Evolutionary conservation across 2,329 filamentous ascomycete genomes (phyloP), one percentile per base, ranked within the genome.

Genomic region (Fusarium siculi): DNA sequence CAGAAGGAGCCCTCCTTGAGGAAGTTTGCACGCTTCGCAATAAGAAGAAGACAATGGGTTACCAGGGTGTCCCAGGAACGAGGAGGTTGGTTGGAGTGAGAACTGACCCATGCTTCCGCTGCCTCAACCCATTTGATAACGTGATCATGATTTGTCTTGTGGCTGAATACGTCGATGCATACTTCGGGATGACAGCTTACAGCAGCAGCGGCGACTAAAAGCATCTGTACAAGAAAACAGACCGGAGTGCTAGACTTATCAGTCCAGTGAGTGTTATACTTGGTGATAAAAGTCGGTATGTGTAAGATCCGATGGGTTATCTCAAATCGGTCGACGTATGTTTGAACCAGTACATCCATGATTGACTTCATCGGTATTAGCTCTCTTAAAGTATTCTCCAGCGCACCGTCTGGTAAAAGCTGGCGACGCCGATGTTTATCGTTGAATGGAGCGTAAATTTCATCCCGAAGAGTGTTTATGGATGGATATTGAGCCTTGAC

Each of bases 121-220:
- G 15, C 25, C 0, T 42, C 52, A 3, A 42, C 3, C 52, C 52
- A 55, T 6, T 2, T 0, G 2, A 42, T 5, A 42, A 15, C 16
- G 9, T 55, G 36, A n/a, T 55, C 52, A 18, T 23, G 21, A 19
- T 16, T 30, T 12, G 15, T 23, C 5, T 55, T 19, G 15, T 42
- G 52, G 36, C 25, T 23, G 6, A 32, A 42, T 2, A n/a, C 2
- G 1, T 55, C 25, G 11, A 42, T 42, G 2, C 25, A 55, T 8
- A 30, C 8, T 23, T 42, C 36, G 0, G 36, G 25, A 9, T 42
- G 52, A 28, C 14, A 42, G 28, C 21, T 42, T 21, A 37, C 21
- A 42, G 36, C 36, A 19, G 52, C 19, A n/a, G 52, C 52, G 3
- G 52, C 36, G 2, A 55, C 36, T n/a, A 32, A n/a, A 23, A 55